These are phyloP conservation scores for Coemansia sp. DNA, from an alignment of 192 early-diverging fungal genomes.

Conservation along the genomic window DNA sequence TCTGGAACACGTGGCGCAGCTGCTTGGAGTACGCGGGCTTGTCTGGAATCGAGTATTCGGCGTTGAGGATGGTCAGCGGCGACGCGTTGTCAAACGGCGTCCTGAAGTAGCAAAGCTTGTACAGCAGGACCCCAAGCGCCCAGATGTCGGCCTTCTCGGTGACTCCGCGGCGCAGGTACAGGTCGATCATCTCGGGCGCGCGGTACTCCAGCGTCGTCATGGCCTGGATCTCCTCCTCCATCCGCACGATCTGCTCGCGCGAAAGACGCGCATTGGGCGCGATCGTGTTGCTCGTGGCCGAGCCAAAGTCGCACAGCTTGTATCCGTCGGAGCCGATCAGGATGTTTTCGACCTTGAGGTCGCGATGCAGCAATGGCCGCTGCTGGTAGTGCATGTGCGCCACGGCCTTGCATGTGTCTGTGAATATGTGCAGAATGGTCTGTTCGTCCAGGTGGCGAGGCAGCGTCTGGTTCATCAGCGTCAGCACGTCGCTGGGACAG, in stretches of 20 bases:
- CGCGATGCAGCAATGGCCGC: constrained; percentile 83
- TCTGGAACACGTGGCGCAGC: constrained; percentile 60
- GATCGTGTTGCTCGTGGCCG: constrained; percentile 56
- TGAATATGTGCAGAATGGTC: constrained; percentile 89
- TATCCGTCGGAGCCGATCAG: constrained; percentile 63
- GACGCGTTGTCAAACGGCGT: constrained; percentile 94
- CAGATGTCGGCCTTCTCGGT: constrained; percentile 79
- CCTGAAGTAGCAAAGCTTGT: constrained; percentile 93
- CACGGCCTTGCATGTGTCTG: constrained; percentile 79
- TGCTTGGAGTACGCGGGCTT: constrained; percentile 64
- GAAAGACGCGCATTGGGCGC: constrained; percentile 37
- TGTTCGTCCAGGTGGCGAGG: constrained; percentile 68
- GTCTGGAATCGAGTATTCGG: constrained; percentile 73
- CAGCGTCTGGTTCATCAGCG: constrained; percentile 82
- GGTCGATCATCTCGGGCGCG: constrained; percentile 91
- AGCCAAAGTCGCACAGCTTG: constrained; percentile 98
- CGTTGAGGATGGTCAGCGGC: constrained; percentile 84
- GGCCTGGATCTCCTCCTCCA: constrained; percentile 89
- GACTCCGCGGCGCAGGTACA: constrained; percentile 79
- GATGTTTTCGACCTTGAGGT: constrained; percentile 84
- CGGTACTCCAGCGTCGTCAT: constrained; percentile 94
- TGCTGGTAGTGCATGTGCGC: constrained; percentile 86
- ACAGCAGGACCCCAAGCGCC: constrained; percentile 92
- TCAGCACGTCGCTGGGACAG: constrained; percentile 68
- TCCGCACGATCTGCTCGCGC: constrained; percentile 63